Base-by-base conservation (phyloP, 1,139 yeast species). In the Pichia sp. region DNA sequence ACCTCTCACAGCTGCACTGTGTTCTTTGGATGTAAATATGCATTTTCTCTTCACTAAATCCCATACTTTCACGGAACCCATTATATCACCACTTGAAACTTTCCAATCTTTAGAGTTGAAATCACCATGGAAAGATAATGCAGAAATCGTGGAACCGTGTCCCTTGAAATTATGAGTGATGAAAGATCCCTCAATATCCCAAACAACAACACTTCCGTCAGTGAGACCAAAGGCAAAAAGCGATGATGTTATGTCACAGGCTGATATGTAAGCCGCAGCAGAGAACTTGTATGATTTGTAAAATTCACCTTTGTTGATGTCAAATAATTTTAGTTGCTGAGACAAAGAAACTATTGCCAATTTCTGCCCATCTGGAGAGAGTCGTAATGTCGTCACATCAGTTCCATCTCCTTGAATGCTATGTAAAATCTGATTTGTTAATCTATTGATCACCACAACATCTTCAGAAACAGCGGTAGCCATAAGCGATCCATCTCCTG, bases 181-280 rank as follows among this genome's bases (percentile, higher is more conserved):
- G 61, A 80, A 90, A 1, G 95, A 95, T 40, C 92, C 92, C 61
- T 83, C 92, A 48, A 93, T 79, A 70, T 93, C 99, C 87, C 96
- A 91, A 2, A 95, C 95, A 51, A 90, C 85, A 24, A 92, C 87
- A 44, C 84, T 81, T 51, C 99, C 98, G 68, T 95, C 99, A 0
- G 97, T 87, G 49, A 96, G 93, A 50, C 99, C 99, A 65, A 95
- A 85, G 41, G 97, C 96, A 66, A 92, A 82, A 51, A 93, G 75
- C 4, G 96, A 82, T 16, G 96, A 87, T 0, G 97, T 90, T 6
- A 81, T 70, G 69, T 93, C 99, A 36, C 81, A 81, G 14, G 85
- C 77, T 55, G 91, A 79, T 20, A 90, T 85, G 68, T 88, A 88
- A 1, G 89, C 87, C 0, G 98, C 97, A 0, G 97, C 83, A 3